Conservation (phyloP, 805 yeast species). For the Cephaloascus fragrans region DNA sequence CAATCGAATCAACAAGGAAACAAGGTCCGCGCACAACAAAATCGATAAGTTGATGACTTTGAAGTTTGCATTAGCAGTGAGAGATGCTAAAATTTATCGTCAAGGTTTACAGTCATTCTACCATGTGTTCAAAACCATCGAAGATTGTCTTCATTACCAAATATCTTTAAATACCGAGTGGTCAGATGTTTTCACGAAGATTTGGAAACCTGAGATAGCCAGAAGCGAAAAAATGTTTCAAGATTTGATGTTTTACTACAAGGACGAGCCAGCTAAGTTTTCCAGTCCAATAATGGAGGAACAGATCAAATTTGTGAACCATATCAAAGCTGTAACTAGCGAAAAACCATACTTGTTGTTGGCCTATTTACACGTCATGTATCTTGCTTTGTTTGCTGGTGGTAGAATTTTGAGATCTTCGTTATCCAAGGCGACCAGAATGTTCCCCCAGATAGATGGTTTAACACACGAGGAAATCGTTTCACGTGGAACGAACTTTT, state of each 20-base stretch:
- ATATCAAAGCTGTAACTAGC: slow-evolving; percentile 41
- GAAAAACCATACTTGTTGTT: slow-evolving; percentile 63
- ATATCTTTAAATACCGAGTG: slow-evolving; percentile 25
- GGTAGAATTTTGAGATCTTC: slow-evolving; percentile 66
- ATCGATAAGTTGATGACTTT: slow-evolving; percentile 61
- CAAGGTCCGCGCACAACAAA: slow-evolving; percentile 55
- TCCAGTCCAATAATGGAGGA: slow-evolving; percentile 44
- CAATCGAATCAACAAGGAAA: slow-evolving; percentile 67
- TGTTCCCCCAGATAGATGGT: slow-evolving; percentile 69
- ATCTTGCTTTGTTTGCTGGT: slow-evolving; percentile 80
- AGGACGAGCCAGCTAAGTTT: slow-evolving; percentile 46
- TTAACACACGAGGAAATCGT: slow-evolving; percentile 55
- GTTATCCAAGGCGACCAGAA: slow-evolving; percentile 53
- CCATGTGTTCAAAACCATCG: slow-evolving; percentile 60
- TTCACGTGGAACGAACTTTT: slow-evolving; percentile 58
- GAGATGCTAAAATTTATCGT: slow-evolving; percentile 68
- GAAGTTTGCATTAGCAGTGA: slow-evolving; percentile 63
- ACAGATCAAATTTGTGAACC: slow-evolving; percentile 54
- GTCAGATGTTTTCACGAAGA: slow-evolving; percentile 39
- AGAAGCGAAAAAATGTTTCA: slow-evolving; percentile 45
- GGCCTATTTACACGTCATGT: slow-evolving; percentile 81
- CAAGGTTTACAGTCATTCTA: slow-evolving; percentile 73
- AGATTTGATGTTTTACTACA: slow-evolving; percentile 63
- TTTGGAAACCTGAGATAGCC: slow-evolving; percentile 66
- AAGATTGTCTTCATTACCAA: slow-evolving; percentile 38